Evolutionary conservation across 305 asterid genomes (phyloP).

Genomic region (Striga hermonthica): DNA sequence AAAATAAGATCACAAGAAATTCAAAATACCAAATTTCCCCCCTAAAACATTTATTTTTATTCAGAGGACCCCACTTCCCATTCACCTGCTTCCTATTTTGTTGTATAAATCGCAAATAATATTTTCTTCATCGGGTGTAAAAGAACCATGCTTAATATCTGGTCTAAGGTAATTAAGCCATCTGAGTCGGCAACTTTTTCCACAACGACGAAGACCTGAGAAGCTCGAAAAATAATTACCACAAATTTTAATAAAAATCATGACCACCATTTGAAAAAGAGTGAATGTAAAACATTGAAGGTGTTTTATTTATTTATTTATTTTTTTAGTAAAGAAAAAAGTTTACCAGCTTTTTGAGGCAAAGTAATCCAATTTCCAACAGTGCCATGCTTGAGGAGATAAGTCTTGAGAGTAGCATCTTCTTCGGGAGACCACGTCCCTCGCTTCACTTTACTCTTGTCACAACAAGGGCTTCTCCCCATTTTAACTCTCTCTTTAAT

Average conservation of each 20-base stretch:
- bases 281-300: neutral
- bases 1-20: no score
- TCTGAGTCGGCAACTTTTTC: constrained; percentile 74
- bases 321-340: no score
- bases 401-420: constrained; percentile 45
- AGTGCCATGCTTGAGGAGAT: constrained; percentile 42
- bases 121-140: constrained; percentile 56
- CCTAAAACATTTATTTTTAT: no score
- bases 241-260: no score
- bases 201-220: constrained; percentile 64
- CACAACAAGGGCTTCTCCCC: constrained; percentile 59
- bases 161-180: constrained; percentile 84
- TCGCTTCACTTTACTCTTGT: constrained; percentile 48
- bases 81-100: constrained; percentile 77
- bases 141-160: constrained; percentile 59
- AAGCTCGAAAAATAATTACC: neutral
- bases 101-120: constrained; percentile 40
- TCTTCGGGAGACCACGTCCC: constrained; percentile 59
- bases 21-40: no score
- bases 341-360: constrained; percentile 47
- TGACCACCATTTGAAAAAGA: no score
- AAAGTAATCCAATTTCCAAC: constrained; percentile 46
- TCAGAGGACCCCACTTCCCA: no score
- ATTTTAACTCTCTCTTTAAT: constrained; percentile 18
- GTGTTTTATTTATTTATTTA: no score